These are phyloP conservation scores for Microdochium bolleyi DNA, from an alignment of 2,329 filamentous ascomycete genomes.

Conservation along the genomic window DNA sequence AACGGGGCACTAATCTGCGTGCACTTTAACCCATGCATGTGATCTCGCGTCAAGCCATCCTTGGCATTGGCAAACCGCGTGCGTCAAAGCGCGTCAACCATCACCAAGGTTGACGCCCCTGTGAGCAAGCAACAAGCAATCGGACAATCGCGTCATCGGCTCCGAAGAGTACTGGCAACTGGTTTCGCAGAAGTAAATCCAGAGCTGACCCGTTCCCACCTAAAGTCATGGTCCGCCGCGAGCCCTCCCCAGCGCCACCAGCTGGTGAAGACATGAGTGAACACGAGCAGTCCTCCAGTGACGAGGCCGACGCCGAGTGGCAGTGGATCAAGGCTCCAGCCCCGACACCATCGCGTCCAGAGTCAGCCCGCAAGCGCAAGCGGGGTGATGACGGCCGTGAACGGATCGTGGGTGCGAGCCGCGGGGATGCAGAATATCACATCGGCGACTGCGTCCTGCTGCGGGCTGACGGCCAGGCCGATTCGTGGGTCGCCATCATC, in stretches of 20 bases:
- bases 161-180: no score
- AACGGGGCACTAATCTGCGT: no score
- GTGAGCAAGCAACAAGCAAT: neutral
- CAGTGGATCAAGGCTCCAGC: neutral
- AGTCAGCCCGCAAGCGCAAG: slow-evolving; percentile 24
- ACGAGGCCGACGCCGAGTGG: neutral
- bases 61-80: neutral
- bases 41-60: neutral
- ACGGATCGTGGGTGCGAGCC: slow-evolving; percentile 71
- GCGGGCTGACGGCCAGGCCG: slow-evolving; percentile 77
- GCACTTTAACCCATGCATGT: neutral
- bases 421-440: slow-evolving; percentile 72
- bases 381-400: slow-evolving; percentile 18
- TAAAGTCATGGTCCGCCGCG: neutral
- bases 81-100: neutral
- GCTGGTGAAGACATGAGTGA: slow-evolving; percentile 1
- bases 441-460: slow-evolving; percentile 80
- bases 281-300: neutral
- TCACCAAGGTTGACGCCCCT: neutral
- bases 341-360: neutral
- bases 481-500: slow-evolving; percentile 89
- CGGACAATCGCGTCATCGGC: no score
- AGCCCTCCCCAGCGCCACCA: slow-evolving; percentile 1
- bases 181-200: no score
- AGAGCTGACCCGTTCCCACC: neutral